These are phyloP conservation scores for Carex sylvatica DNA, from an alignment of 202 grass and related monocot genomes.

Conservation along the genomic window DNA sequence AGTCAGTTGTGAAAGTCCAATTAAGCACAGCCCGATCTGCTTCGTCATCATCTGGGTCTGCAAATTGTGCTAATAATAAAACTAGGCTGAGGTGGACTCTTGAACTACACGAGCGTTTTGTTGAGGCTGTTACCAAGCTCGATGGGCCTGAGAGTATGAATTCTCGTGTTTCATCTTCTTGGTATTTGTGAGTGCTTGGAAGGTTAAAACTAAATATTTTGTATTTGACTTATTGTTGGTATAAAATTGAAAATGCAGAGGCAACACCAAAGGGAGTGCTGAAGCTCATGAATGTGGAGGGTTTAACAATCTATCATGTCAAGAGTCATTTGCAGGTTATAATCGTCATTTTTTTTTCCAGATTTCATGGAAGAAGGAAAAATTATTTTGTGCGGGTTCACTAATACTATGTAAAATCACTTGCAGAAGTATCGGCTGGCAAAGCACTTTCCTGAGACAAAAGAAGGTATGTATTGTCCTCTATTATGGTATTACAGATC, in stretches of 20 bases:
- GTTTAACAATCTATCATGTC: slow-evolving; percentile 83
- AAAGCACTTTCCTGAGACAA: slow-evolving; percentile 63
- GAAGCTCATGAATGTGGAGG: slow-evolving; percentile 82
- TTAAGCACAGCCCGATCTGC: slow-evolving; percentile 43
- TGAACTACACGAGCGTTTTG: slow-evolving; percentile 78
- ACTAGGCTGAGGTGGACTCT: slow-evolving; percentile 71
- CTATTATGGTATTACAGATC: not conserved
- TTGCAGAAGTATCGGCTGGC: slow-evolving; percentile 72
- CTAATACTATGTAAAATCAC: not conserved
- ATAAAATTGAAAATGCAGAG: slow-evolving; percentile 47
- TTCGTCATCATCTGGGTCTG: slow-evolving; percentile 44
- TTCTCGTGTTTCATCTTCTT: slow-evolving; percentile 21
- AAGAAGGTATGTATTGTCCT: slow-evolving; percentile 58
- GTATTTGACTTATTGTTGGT: not conserved
- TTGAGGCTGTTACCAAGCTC: slow-evolving; percentile 73
- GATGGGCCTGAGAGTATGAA: slow-evolving; percentile 68
- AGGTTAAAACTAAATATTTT: not conserved
- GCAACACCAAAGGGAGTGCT: slow-evolving; percentile 84
- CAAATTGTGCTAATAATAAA: slow-evolving; percentile 39
- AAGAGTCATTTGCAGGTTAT: slow-evolving; percentile 96
- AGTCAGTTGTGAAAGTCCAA: slow-evolving; percentile 38
- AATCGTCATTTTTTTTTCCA: not conserved
- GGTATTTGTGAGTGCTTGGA: not conserved
- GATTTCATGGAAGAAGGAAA: not conserved
- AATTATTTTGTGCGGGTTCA: not conserved